Evolutionary conservation across 495 filamentous ascomycete genomes (phyloP).

Genomic region (Elasticomyces elasticus): DNA sequence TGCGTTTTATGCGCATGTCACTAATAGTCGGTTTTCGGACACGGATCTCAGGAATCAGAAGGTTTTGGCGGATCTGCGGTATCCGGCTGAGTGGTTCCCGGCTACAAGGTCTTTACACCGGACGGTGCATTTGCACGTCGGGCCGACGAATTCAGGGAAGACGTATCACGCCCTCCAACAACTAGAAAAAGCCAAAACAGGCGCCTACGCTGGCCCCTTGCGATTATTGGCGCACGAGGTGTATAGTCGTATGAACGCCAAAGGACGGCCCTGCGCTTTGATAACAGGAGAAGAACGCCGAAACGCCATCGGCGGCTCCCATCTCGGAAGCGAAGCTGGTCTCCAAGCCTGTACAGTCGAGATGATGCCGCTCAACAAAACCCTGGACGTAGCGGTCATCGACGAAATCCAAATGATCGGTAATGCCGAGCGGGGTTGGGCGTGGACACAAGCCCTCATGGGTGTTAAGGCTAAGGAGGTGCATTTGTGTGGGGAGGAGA

Average conservation of each 20-base stretch:
- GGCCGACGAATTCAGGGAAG: conserved; percentile 97
- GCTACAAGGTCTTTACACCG: conserved; percentile 65
- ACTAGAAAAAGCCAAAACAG: conserved; percentile 63
- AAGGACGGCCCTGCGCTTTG: conserved; percentile 63
- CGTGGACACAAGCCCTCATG: conserved; percentile 89
- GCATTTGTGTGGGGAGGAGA: conserved; percentile 86
- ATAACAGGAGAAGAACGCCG: conserved; percentile 86
- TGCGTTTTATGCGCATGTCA: conserved; percentile 44
- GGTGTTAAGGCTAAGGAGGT: conserved; percentile 78
- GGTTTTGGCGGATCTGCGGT: conserved; percentile 65
- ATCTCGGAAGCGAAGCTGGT: conserved; percentile 14
- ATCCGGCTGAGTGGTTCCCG: conserved; percentile 86
- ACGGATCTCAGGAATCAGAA: conserved; percentile 48
- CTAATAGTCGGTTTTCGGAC: conserved; percentile 37
- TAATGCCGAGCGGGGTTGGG: conserved; percentile 73
- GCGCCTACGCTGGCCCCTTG: conserved; percentile 86
- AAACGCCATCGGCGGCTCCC: conserved; percentile 37
- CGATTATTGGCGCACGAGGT: conserved; percentile 90
- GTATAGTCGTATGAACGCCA: conserved; percentile 66
- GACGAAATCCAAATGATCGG: conserved; percentile 99
- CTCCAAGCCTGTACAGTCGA: conserved; percentile 89
- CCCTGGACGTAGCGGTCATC: conserved; percentile 83
- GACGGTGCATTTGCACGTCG: conserved; percentile 85
- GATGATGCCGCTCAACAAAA: conserved; percentile 67
- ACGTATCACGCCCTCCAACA: conserved; percentile 88